A percentile compares a stretch with the other conserved stretches of the same genome.
phyloP scores from a whole-genome alignment of 176 grass and related monocot genomes.

The Phoenix dactylifera region DNA sequence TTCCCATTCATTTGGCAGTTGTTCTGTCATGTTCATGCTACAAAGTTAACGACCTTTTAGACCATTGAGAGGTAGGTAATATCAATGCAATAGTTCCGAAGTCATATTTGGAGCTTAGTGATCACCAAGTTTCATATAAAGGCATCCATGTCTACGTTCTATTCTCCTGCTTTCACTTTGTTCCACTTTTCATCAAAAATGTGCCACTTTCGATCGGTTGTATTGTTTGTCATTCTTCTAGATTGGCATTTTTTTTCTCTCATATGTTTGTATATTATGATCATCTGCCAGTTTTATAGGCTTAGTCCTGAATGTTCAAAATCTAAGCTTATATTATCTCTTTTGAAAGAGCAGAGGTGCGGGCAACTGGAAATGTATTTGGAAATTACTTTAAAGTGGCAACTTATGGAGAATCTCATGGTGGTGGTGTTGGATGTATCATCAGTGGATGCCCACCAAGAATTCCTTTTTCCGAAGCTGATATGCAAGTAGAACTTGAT shows the following conservation, averaged over 20 bases:
- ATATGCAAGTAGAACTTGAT: slow-evolving; percentile 86
- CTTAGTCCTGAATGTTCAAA: neutral
- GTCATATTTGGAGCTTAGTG: too few species aligned
- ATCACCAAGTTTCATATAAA: too few species aligned
- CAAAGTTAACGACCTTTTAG: too few species aligned
- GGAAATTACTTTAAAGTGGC: slow-evolving; percentile 79
- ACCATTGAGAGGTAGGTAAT: too few species aligned
- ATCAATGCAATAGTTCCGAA: too few species aligned
- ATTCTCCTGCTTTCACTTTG: neutral
- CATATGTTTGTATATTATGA: neutral
- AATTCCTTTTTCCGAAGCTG: slow-evolving; percentile 71
- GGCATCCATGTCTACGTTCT: too few species aligned
- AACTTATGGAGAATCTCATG: slow-evolving; percentile 90
- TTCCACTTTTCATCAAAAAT: neutral
- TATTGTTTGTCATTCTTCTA: neutral
- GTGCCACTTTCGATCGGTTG: neutral
- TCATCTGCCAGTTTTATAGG: slow-evolving; percentile 2
- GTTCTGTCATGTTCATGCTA: too few species aligned
- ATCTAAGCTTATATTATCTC: slow-evolving; percentile 7
- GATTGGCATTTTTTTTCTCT: neutral
- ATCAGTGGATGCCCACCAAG: slow-evolving; percentile 89
- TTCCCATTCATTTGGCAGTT: too few species aligned
- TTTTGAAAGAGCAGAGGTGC: slow-evolving; percentile 48
- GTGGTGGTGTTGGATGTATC: slow-evolving; percentile 83
- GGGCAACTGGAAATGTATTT: slow-evolving; percentile 58